phyloP scores from a whole-genome alignment of 2,329 filamentous ascomycete species.

The Capronia epimyces region DNA sequence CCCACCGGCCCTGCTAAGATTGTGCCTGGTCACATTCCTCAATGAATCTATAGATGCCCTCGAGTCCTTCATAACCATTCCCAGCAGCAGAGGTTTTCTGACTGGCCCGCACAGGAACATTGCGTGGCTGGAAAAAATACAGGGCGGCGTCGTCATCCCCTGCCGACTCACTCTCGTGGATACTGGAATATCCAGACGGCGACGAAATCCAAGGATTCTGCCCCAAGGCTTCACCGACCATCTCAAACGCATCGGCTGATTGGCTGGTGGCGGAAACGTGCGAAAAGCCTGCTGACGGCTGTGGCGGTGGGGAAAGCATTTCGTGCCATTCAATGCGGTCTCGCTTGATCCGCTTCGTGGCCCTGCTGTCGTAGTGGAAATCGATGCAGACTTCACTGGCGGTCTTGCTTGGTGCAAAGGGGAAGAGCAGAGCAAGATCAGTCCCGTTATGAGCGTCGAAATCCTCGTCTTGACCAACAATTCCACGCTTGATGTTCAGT shows the following conservation, averaged over 20 bases:
- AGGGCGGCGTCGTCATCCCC: slow-evolving; percentile 35
- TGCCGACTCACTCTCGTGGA: slow-evolving; percentile 47
- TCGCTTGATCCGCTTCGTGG: slow-evolving; percentile 32
- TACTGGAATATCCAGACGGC: slow-evolving; percentile 53
- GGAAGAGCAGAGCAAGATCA: slow-evolving; percentile 73
- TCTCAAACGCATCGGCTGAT: slow-evolving; percentile 15
- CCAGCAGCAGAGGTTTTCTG: slow-evolving; percentile 25
- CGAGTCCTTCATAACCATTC: slow-evolving; percentile 52
- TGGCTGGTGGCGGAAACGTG: slow-evolving; percentile 30
- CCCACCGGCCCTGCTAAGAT: slow-evolving; percentile 11
- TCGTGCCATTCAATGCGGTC: slow-evolving; percentile 52
- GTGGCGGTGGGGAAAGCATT: slow-evolving; percentile 48
- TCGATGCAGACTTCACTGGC: slow-evolving; percentile 43
- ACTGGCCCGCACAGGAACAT: slow-evolving; percentile 1
- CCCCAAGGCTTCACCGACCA: slow-evolving; percentile 37
- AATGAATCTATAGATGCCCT: slow-evolving; percentile 62
- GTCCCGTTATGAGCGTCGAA: slow-evolving; percentile 65
- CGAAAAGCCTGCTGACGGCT: slow-evolving; percentile 24
- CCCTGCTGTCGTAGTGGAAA: slow-evolving; percentile 30
- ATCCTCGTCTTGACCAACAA: slow-evolving; percentile 70
- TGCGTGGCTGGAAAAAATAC: slow-evolving; percentile 27
- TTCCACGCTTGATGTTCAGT: slow-evolving; percentile 72
- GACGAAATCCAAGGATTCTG: slow-evolving; percentile 52
- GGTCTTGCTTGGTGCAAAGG: slow-evolving; percentile 66
- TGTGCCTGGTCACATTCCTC: slow-evolving; percentile 55